Base-by-base conservation (phyloP, 306 rosid genomes). In the Lagenaria siceraria region DNA sequence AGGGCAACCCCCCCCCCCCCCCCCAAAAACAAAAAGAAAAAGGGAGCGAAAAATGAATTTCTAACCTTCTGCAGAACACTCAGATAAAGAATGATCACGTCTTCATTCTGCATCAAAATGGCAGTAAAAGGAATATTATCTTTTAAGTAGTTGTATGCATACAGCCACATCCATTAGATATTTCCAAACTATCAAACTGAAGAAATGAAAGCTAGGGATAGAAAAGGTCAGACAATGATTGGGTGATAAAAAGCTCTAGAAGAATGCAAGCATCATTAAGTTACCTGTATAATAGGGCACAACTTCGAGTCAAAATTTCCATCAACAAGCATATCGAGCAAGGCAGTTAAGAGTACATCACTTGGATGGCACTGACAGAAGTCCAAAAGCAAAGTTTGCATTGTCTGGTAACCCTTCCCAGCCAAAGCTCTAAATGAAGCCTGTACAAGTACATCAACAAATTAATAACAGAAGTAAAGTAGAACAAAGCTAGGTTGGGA, bases 281-380 rank as follows among this genome's bases (percentile, higher is more conserved):
- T 2, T 83, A 95, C 98, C 98, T 95, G 93, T 83, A 95, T 92
- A 79, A 86, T 85, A 68, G 98, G 91, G 81, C 88, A 80, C 78
- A 66, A 85, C 85, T 89, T 90, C 55, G 84, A 71, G 65, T 95
- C 96, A 84, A 92, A 95, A 81, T 78, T 92, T 81, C 97, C 97
- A 85, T 95, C 98, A 79, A 90, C 90, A 80, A 95, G 97, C 98
- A 95, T 92, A 82, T 92, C 93, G 40, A 95, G 97, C 84, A 95
- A 82, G 17, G 78, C 92, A 85, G 80, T 90, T 83, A 95, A 78
- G 82, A 95, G 90, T 52, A 85, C 88, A 85, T 87, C 92, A 77
- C 97, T 90, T 72, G 93, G 85, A 87, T 80, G 91, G 77, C 87
- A 86, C 64, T 82, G 96, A 86, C 92, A 90, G 90, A 90, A 92